phyloP scores from a whole-genome alignment of 106 monocot genomes.

The Cymbidium sinense region DNA sequence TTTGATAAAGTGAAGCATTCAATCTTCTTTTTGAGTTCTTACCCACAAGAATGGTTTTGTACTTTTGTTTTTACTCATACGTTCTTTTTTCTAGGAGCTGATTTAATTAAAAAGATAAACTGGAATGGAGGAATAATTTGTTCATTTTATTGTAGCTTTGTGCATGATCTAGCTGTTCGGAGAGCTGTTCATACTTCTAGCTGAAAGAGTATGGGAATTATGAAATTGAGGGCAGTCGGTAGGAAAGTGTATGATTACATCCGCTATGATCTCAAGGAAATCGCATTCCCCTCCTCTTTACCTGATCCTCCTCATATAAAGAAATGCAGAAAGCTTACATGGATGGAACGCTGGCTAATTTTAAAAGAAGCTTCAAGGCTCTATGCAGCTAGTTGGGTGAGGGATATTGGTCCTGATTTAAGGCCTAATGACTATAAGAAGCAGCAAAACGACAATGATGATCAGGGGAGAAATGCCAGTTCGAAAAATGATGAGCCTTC shows the following conservation, averaged over 20 bases:
- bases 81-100: too few species aligned
- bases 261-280: slow-evolving; percentile 85
- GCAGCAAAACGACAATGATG: not conserved
- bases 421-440: slow-evolving; percentile 26
- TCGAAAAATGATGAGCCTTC: slow-evolving; percentile 18
- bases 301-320: slow-evolving; percentile 63
- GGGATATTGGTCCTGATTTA: slow-evolving; percentile 50
- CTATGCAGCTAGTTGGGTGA: slow-evolving; percentile 75
- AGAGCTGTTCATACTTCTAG: not conserved
- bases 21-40: not conserved
- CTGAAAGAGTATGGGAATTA: not conserved
- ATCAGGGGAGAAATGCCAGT: not conserved
- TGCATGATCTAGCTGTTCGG: not conserved
- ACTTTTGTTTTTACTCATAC: not conserved
- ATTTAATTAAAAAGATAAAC: too few species aligned
- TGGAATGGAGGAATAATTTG: not conserved
- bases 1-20: not conserved
- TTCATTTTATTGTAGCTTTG: not conserved
- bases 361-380: slow-evolving; percentile 76
- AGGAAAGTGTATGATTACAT: slow-evolving; percentile 73
- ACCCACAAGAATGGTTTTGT: not conserved
- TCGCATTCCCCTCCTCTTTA: slow-evolving; percentile 85
- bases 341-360: slow-evolving; percentile 43
- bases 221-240: slow-evolving; percentile 51
- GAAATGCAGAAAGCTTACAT: slow-evolving; percentile 51